Percentiles rank a stretch among this genome's conserved stretches.
Evolutionary conservation across 345 rosid species (phyloP).

Genomic region (Hirschfeldia incana): DNA sequence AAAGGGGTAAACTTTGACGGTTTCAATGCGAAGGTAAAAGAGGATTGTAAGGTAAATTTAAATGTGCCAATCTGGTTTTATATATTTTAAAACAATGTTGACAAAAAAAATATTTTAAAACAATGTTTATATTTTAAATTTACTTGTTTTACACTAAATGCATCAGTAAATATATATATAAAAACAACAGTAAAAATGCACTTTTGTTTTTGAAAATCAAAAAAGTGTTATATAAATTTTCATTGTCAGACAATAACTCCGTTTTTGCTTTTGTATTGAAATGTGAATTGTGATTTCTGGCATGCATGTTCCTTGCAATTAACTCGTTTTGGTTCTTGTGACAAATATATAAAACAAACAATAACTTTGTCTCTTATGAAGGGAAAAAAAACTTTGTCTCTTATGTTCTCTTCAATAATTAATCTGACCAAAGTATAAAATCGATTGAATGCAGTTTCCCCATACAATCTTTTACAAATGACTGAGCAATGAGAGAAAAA

Average conservation of each 20-base stretch:
- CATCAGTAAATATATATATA: not conserved
- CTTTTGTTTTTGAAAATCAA: not conserved
- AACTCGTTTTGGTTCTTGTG: not conserved
- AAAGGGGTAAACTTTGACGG: not conserved
- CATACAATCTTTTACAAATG: conserved; percentile 5
- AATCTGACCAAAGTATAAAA: not conserved
- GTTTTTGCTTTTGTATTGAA: not conserved
- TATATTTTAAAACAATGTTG: not conserved
- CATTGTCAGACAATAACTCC: not conserved
- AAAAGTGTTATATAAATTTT: not conserved
- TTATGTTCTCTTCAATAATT: not conserved
- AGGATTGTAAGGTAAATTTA: not conserved
- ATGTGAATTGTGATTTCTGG: not conserved
- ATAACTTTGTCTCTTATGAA: not conserved
- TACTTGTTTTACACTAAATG: not conserved
- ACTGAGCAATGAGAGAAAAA: not conserved
- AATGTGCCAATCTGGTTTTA: not conserved
- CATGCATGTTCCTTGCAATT: not conserved
- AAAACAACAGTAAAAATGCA: not conserved
- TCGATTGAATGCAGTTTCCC: not conserved
- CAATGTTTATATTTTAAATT: not conserved
- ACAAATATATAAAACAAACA: not conserved
- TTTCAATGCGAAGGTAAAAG: not conserved
- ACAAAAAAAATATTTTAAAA: not conserved
- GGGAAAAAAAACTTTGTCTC: not conserved